These are phyloP conservation scores for Thermomyces lanuginosus DNA, from an alignment of 2,329 filamentous ascomycete genomes.

Conservation along the genomic window DNA sequence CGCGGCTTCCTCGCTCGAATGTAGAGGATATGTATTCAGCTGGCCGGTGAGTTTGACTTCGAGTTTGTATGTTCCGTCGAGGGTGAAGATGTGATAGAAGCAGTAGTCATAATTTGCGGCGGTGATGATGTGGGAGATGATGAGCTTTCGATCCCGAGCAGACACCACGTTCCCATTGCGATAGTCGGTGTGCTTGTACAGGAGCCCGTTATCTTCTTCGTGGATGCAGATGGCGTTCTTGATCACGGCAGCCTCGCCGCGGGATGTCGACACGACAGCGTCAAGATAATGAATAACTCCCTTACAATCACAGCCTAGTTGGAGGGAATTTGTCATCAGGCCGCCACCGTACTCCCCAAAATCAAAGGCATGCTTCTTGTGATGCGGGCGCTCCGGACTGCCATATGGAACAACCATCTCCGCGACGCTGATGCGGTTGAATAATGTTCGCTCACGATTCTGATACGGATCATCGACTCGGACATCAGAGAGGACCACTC, in stretches of 20 bases:
- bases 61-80: slow-evolving; percentile 80
- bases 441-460: slow-evolving; percentile 32
- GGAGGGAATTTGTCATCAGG: slow-evolving; percentile 33
- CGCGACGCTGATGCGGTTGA: slow-evolving; percentile 74
- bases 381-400: slow-evolving; percentile 31
- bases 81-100: slow-evolving; percentile 76
- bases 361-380: slow-evolving; percentile 33
- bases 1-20: slow-evolving; percentile 59
- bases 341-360: slow-evolving; percentile 31
- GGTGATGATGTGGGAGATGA: slow-evolving; percentile 84
- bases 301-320: slow-evolving; percentile 48
- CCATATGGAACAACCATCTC: slow-evolving; percentile 83
- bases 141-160: slow-evolving; percentile 68
- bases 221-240: slow-evolving; percentile 94
- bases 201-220: slow-evolving; percentile 77
- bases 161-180: slow-evolving; percentile 74
- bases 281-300: slow-evolving; percentile 85
- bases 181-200: slow-evolving; percentile 96
- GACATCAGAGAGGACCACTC: slow-evolving; percentile 78
- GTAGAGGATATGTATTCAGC: slow-evolving; percentile 76
- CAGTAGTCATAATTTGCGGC: slow-evolving; percentile 94
- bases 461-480: slow-evolving; percentile 54
- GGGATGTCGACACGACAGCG: slow-evolving; percentile 62
- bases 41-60: slow-evolving; percentile 87
- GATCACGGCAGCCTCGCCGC: slow-evolving; percentile 58